These are phyloP conservation scores for Arabidopsis hybrid DNA, from an alignment of 441 rosid species.

Conservation along the genomic window DNA sequence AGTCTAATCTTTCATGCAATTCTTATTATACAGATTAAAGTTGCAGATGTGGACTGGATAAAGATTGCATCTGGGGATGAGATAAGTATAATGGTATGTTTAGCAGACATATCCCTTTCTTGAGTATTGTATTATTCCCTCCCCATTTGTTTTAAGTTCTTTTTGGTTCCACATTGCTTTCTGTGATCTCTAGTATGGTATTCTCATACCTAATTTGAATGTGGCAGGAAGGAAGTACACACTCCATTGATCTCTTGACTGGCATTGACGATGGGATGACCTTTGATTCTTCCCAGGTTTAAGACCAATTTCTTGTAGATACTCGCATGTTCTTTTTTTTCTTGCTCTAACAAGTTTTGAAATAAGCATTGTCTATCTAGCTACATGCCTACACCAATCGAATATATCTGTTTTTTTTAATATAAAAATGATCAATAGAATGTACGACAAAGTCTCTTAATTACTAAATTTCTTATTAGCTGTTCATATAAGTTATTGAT, in stretches of 20 bases:
- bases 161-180: constrained; percentile 29
- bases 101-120: constrained; percentile 22
- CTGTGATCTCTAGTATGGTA: constrained; percentile 29
- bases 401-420: constrained; percentile 11
- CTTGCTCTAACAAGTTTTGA: constrained; percentile 38
- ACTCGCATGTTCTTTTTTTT: constrained; percentile 29
- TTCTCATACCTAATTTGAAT: constrained; percentile 29
- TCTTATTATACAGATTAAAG: constrained; percentile 73
- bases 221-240: constrained; percentile 80
- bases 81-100: constrained; percentile 86
- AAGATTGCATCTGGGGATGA: constrained; percentile 77
- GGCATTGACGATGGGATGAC: constrained; percentile 76
- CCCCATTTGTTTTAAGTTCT: not conserved
- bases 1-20: constrained; percentile 27
- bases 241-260: constrained; percentile 65
- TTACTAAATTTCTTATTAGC: constrained; percentile 1
- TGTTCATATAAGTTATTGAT: constrained; percentile 18
- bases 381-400: not conserved
- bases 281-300: constrained; percentile 88
- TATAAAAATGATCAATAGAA: not conserved
- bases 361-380: constrained; percentile 20
- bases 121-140: not conserved
- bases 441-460: not conserved
- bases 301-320: constrained; percentile 29
- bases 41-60: constrained; percentile 96